Evolutionary conservation across 805 yeast genomes (phyloP), one percentile per base, ranked within the genome.

Genomic region (Suhomyces vadensis): DNA sequence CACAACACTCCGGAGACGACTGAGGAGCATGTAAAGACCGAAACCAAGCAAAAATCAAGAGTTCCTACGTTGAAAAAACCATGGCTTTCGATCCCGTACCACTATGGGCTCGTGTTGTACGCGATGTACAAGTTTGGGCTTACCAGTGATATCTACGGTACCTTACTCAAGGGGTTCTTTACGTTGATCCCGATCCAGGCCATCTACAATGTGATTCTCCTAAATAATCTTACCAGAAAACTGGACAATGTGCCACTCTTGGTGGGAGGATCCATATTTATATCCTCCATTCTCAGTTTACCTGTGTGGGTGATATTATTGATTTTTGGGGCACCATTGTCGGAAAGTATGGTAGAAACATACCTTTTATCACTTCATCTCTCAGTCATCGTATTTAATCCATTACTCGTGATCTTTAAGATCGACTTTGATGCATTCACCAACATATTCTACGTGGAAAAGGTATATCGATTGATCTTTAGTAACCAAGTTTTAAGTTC

Each of bases 291-390:
- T 3, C 50, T 71, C n/a, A 55, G 79, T 5, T 29, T 66, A 1
- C 75, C 73, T 2, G 43, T 71, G n/a, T 73, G 69, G 47, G 44
- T 63, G 6, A 46, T 60, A 1, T 59, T 85, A 37, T 69, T 89
- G 1, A 54, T 89, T 9, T 79, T 87, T 57, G 97, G 97, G 6
- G 95, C 96, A 0, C 96, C 97, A 10, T 68, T 85, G 35, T 65
- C 79, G 1, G 68, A 78, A 1, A 71, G 74, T 26, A 46, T 75
- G 24, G 51, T 47, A 6, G 84, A 81, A 55, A 87, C 95, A 0
- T 72, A 74, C 50, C 57, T 83, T 3, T 64, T 87, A 38, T 69
- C 94, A 0, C 63, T 73, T 6, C 94, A 87, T 58, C 60, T 85
- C 17, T 70, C 90, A 3, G 53, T 79, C 22, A 60, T 90, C 31